Evolutionary conservation across 768 basidiomycete species (phyloP).

Genomic region (Tylopilus intermedius): DNA sequence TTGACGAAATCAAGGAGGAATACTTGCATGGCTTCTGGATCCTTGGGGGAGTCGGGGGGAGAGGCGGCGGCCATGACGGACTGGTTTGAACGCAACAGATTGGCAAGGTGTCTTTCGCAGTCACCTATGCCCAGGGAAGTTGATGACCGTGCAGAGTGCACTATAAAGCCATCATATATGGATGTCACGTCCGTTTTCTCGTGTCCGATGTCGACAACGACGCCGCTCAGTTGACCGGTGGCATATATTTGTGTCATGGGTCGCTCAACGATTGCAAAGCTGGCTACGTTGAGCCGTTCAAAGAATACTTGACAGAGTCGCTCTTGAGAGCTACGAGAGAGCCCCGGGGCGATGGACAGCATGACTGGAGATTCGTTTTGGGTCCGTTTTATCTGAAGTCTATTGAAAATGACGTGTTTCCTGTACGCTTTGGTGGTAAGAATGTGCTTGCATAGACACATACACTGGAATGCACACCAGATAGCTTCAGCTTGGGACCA

Average conservation of each 20-base stretch:
- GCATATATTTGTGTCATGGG: constrained; percentile 83
- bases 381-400: constrained; percentile 68
- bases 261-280: constrained; percentile 74
- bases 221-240: constrained; percentile 60
- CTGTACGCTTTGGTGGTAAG: constrained; percentile 36
- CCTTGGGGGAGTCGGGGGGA: constrained; percentile 45
- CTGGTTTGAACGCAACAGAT: constrained; percentile 66
- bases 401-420: constrained; percentile 79
- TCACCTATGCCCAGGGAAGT: constrained; percentile 63
- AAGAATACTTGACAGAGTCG: constrained; percentile 81
- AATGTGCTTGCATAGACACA: background rate
- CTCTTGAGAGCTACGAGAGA: constrained; percentile 66
- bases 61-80: constrained; percentile 55
- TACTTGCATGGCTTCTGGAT: constrained; percentile 42
- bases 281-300: constrained; percentile 87
- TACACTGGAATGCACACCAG: constrained; percentile 49
- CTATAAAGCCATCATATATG: constrained; percentile 66
- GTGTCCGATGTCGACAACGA: constrained; percentile 79
- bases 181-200: constrained; percentile 74
- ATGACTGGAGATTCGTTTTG: constrained; percentile 88
- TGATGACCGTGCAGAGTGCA: constrained; percentile 49
- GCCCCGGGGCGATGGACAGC: constrained; percentile 60
- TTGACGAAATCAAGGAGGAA: constrained; percentile 61
- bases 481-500: constrained; percentile 86
- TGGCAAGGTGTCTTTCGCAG: constrained; percentile 73